These are phyloP conservation scores for Calonectria henricotiae DNA, from an alignment of 2,329 filamentous ascomycete genomes.

Conservation along the genomic window DNA sequence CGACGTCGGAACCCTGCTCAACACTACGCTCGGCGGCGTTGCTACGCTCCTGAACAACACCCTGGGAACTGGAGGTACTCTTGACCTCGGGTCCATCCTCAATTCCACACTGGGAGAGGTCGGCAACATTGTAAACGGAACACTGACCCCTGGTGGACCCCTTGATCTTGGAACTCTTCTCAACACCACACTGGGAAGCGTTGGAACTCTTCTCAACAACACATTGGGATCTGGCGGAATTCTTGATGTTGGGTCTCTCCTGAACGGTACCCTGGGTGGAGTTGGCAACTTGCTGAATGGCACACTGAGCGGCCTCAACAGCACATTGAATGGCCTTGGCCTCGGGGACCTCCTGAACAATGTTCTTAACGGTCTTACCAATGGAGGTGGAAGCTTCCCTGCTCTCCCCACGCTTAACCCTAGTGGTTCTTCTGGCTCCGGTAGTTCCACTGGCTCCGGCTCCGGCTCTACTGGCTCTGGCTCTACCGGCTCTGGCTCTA, in stretches of 20 bases:
- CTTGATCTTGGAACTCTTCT: conserved; percentile 6
- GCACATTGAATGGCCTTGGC: background rate
- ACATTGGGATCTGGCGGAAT: conserved; percentile 3
- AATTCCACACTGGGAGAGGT: conserved; percentile 5
- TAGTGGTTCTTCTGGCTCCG: background rate
- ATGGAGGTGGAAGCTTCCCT: conserved; percentile 5
- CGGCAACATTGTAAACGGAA: background rate
- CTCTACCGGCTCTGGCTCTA: background rate
- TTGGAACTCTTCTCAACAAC: conserved; percentile 2
- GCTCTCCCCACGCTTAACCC: conserved; percentile 1
- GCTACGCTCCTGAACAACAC: background rate
- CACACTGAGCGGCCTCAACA: background rate
- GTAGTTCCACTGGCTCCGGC: background rate
- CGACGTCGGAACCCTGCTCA: background rate
- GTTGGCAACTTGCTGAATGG: background rate
- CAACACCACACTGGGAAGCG: background rate
- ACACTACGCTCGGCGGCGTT: background rate
- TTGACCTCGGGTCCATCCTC: background rate
- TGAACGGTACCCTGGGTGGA: background rate
- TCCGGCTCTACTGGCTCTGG: background rate
- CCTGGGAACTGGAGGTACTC: background rate
- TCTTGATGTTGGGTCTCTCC: background rate
- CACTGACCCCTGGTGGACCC: background rate
- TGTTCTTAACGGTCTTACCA: background rate
- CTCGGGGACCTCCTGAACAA: background rate